Base-by-base conservation (phyloP, 139 green algal genomes). In the Micractinium sp. region DNA sequence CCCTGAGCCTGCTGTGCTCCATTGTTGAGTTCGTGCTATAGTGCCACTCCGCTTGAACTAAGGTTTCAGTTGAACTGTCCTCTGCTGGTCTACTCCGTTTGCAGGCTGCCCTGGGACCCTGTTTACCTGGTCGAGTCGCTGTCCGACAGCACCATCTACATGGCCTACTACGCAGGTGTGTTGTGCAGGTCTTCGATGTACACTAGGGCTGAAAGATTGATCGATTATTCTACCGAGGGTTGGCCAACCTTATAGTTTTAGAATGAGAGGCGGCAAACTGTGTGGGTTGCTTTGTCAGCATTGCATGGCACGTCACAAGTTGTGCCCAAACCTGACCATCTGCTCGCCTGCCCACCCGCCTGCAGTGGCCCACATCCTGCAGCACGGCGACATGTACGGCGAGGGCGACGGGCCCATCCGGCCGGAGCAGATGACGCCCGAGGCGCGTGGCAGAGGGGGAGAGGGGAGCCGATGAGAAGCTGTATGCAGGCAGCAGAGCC, bases 131-230 rank as follows among this genome's bases (percentile, higher is more conserved):
- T 99, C 66, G 98, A 99, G 95, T 99, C 96, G 3, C 93, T 99
- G 13, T 99, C 97, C 7, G 98, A 99, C 92, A 98, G 95, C 75
- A 99, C 98, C 74, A 98, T 99, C 91, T 99, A 99, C 96, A 99
- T 99, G 98, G 98, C 98, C 23, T 99, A 98, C 95, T 99, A 99
- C 96, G 98, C 96, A 15, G 93, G 99, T 33, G 20, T 16, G 63
- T 71, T 71, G 20, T 71, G 16, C 60, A 67, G 15, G 60, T 67
- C 15, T 67, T 67, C n/a, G n/a, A n/a, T n/a, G n/a, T n/a, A n/a
- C n/a, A n/a, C n/a, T n/a, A n/a, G n/a, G n/a, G n/a, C n/a, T n/a
- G n/a, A n/a, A n/a, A n/a, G n/a, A n/a, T n/a, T n/a, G n/a, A n/a
- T n/a, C n/a, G n/a, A n/a, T n/a, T n/a, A n/a, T n/a, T n/a, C n/a